A percentile compares a stretch with the other conserved stretches of the same genome.
Conservation (phyloP, 768 basidiomycete genomes). For the Mycena polygramma region DNA sequence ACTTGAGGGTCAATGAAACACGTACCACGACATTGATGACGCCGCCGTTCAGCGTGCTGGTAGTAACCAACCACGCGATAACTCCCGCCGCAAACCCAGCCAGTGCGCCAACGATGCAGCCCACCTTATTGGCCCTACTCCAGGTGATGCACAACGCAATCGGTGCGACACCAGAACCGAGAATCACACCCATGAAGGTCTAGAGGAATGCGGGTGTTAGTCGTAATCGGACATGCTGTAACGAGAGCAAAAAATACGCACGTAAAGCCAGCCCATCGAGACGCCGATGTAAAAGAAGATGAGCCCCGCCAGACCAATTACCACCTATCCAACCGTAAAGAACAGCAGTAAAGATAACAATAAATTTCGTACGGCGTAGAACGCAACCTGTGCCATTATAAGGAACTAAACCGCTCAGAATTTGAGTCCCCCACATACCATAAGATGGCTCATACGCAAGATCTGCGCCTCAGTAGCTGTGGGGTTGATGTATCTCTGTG, state of each 20-base stretch:
- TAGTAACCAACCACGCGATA: constrained; percentile 89
- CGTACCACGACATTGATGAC: constrained; percentile 78
- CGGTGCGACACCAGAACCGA: constrained; percentile 88
- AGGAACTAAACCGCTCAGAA: not conserved
- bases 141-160: constrained; percentile 90
- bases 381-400: constrained; percentile 60
- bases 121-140: constrained; percentile 88
- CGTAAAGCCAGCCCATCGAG: constrained; percentile 95
- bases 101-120: constrained; percentile 82
- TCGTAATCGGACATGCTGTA: not conserved
- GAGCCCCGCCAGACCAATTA: constrained; percentile 86
- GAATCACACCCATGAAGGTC: constrained; percentile 91
- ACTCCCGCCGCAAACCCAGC: constrained; percentile 78
- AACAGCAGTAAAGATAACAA: too few species aligned
- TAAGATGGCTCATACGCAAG: constrained; percentile 74
- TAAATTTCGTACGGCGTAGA: constrained; percentile 60
- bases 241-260: constrained; percentile 50
- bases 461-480: constrained; percentile 82
- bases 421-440: constrained; percentile 53
- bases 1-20: not conserved
- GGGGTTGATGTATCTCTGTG: constrained; percentile 85
- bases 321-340: constrained; percentile 44
- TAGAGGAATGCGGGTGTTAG: constrained; percentile 40
- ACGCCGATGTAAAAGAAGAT: constrained; percentile 94
- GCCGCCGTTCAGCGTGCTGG: constrained; percentile 75